Evolutionary conservation across 345 rosid species (phyloP).

Genomic region (Alliaria petiolata): DNA sequence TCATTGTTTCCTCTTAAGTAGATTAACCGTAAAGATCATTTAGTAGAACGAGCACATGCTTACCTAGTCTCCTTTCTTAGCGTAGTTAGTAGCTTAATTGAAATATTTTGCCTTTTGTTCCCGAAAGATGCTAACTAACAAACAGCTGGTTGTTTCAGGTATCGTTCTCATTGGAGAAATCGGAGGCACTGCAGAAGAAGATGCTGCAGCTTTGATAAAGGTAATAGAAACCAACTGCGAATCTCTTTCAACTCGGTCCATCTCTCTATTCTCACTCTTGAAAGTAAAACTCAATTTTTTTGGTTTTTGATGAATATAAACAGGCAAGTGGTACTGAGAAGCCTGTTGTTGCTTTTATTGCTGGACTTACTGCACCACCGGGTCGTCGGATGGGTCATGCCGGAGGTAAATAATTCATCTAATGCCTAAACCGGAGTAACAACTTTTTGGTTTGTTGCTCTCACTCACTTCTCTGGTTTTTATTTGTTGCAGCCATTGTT

Average conservation of each 20-base stretch:
- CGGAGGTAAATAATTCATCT: no score
- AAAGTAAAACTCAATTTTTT: not conserved
- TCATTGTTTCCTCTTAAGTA: not conserved
- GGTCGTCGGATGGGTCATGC: conserved; percentile 99
- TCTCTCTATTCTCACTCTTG: not conserved
- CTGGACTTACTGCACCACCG: conserved; percentile 99
- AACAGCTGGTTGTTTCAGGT: conserved; percentile 45
- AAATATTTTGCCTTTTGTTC: not conserved
- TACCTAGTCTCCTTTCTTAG: not conserved
- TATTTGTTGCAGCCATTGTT: conserved; percentile 66
- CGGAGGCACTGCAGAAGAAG: conserved; percentile 99
- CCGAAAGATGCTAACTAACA: conserved; percentile 9
- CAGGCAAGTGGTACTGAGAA: conserved; percentile 97
- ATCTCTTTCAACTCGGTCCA: conserved; percentile 5
- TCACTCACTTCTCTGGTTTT: not conserved
- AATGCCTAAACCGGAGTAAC: not conserved
- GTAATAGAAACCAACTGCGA: conserved; percentile 27
- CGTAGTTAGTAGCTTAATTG: not conserved
- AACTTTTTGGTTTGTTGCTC: not conserved
- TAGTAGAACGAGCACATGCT: not conserved
- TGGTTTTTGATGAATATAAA: conserved; percentile 25
- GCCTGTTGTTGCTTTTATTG: conserved; percentile 96
- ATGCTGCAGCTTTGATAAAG: conserved; percentile 90
- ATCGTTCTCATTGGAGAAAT: conserved; percentile 93
- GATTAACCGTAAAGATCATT: not conserved